phyloP scores from a whole-genome alignment of 345 rosid genomes.

The Syzygium aqueum region DNA sequence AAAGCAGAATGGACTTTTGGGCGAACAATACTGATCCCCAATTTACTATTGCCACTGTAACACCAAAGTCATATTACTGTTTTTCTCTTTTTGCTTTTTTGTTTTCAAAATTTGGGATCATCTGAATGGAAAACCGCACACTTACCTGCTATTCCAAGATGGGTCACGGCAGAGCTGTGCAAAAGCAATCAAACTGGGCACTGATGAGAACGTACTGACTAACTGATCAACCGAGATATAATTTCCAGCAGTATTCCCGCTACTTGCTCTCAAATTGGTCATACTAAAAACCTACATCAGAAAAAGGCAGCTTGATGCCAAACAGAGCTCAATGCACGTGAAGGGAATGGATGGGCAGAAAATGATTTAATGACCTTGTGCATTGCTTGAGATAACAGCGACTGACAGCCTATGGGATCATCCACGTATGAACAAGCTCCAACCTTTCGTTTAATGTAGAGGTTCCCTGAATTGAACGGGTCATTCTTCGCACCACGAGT shows the following conservation, averaged over 20 bases:
- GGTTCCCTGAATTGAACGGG: slow-evolving; percentile 78
- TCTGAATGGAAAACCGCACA: background rate
- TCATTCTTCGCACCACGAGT: slow-evolving; percentile 53
- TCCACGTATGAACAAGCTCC: slow-evolving; percentile 98
- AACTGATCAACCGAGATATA: slow-evolving; percentile 72
- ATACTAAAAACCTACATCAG: slow-evolving; percentile 69
- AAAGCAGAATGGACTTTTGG: background rate
- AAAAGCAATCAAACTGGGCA: slow-evolving; percentile 92
- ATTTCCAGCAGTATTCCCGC: slow-evolving; percentile 23
- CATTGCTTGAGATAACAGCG: slow-evolving; percentile 89
- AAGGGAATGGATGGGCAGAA: background rate
- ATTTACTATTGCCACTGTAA: background rate
- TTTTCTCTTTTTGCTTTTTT: background rate
- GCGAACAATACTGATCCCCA: background rate
- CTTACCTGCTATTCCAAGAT: slow-evolving; percentile 76
- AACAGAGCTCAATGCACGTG: background rate
- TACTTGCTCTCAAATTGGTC: slow-evolving; percentile 32
- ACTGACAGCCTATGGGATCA: slow-evolving; percentile 91
- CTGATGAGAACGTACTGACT: slow-evolving; percentile 91
- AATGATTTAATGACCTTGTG: slow-evolving; percentile 57
- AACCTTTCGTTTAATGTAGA: slow-evolving; percentile 84
- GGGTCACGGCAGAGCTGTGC: slow-evolving; percentile 85
- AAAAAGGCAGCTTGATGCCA: background rate
- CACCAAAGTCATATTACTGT: background rate
- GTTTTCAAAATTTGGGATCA: background rate